phyloP scores from a whole-genome alignment of 352 stramenopile species.

The Phytophthora pistaciae region DNA sequence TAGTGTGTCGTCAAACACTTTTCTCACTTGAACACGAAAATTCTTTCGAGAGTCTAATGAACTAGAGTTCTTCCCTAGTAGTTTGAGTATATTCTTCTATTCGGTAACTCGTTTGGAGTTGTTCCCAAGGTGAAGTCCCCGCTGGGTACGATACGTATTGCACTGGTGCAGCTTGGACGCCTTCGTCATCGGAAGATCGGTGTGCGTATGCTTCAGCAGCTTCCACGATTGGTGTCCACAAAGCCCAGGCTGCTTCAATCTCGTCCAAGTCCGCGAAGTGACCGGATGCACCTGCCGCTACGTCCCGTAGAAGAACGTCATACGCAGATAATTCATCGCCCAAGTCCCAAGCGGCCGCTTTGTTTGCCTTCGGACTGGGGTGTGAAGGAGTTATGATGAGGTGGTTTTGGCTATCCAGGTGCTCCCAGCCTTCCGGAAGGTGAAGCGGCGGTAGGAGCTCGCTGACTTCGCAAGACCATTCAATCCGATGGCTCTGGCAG shows the following conservation, averaged over 20 bases:
- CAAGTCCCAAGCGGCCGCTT: slow-evolving; percentile 29
- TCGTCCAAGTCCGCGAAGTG: slow-evolving; percentile 70
- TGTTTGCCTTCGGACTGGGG: background rate
- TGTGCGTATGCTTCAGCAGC: slow-evolving; percentile 23
- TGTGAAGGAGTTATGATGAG: slow-evolving; percentile 14
- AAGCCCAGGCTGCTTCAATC: slow-evolving; percentile 62
- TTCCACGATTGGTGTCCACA: slow-evolving; percentile 74
- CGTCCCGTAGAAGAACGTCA: slow-evolving; percentile 40
- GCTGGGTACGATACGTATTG: slow-evolving; percentile 12
- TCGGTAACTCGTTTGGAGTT: background rate
- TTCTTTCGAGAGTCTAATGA: background rate
- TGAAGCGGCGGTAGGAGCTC: slow-evolving; percentile 5
- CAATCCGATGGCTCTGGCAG: slow-evolving; percentile 34
- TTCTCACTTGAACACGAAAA: background rate
- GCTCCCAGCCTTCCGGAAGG: slow-evolving; percentile 22
- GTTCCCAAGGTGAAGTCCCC: slow-evolving; percentile 31
- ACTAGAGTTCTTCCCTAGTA: slow-evolving; percentile 24
- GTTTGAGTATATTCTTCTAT: background rate
- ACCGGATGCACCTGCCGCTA: slow-evolving; percentile 19
- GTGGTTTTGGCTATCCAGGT: slow-evolving; percentile 4
- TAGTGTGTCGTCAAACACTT: background rate
- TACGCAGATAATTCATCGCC: slow-evolving; percentile 49
- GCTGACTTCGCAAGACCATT: slow-evolving; percentile 47
- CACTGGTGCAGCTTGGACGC: background rate
- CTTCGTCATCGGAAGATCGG: background rate